These are phyloP conservation scores for Cardamine chenopodiifolia DNA, from an alignment of 345 rosid species.

Conservation along the genomic window DNA sequence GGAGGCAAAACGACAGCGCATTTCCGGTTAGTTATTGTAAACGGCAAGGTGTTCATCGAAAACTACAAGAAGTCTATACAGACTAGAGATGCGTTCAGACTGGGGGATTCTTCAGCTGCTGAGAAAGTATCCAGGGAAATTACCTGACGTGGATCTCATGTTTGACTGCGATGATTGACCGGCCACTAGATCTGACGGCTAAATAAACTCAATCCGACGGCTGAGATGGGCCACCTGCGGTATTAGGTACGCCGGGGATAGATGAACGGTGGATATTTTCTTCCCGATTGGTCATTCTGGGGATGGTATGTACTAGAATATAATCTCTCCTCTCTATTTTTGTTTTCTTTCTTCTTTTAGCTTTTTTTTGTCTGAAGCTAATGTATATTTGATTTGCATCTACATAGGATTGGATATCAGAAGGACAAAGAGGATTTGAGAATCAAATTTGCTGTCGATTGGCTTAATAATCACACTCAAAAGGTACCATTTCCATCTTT, in stretches of 20 bases:
- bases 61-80: constrained; percentile 56
- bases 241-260: constrained; percentile 54
- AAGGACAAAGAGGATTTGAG: constrained; percentile 66
- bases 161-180: constrained; percentile 69
- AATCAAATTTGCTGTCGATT: constrained; percentile 78
- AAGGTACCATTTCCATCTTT: constrained; percentile 48
- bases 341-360: not conserved
- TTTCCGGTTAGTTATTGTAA: constrained; percentile 55
- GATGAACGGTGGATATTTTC: constrained; percentile 46
- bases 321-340: not conserved
- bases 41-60: constrained; percentile 60
- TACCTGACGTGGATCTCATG: constrained; percentile 76
- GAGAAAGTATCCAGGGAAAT: constrained; percentile 60
- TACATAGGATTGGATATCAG: constrained; percentile 75
- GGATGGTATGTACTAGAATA: constrained; percentile 50
- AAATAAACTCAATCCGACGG: constrained; percentile 19
- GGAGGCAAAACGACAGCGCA: constrained; percentile 53
- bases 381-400: not conserved
- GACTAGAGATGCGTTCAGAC: constrained; percentile 55
- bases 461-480: constrained; percentile 67
- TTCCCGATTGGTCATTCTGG: constrained; percentile 63
- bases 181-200: constrained; percentile 39
- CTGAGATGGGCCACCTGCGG: constrained; percentile 42
- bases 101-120: constrained; percentile 76
- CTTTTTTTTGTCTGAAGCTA: constrained; percentile 8